Evolutionary conservation across 2,329 filamentous ascomycete species (phyloP).

Genomic region (Neocucurbitaria cava): DNA sequence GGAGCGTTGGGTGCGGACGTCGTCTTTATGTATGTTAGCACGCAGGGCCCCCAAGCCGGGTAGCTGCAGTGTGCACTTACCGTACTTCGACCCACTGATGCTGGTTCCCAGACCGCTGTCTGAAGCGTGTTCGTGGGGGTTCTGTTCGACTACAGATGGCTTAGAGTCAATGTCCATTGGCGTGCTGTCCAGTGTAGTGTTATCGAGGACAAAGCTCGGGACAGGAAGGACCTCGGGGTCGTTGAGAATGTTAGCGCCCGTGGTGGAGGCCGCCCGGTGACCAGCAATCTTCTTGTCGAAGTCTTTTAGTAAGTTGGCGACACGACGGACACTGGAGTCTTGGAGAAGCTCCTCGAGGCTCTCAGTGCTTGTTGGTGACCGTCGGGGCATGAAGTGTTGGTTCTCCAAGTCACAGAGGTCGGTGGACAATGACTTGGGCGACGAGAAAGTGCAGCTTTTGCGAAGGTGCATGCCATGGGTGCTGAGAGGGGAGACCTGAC

Average conservation of each 20-base stretch:
- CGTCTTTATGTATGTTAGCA: conserved; percentile 48
- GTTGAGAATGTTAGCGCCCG: conserved; percentile 51
- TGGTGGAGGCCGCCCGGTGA: conserved; percentile 36
- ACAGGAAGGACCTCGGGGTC: conserved; percentile 58
- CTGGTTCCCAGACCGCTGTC: conserved; percentile 91
- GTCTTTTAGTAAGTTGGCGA: conserved; percentile 52
- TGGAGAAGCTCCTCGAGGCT: conserved; percentile 57
- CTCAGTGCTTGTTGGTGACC: conserved; percentile 58
- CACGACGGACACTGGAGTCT: conserved; percentile 54
- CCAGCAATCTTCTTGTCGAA: conserved; percentile 55
- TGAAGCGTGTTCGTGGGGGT: conserved; percentile 70
- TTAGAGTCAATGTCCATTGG: conserved; percentile 52
- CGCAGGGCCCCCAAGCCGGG: conserved; percentile 21
- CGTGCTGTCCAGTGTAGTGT: conserved; percentile 41
- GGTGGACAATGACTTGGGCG: conserved; percentile 46
- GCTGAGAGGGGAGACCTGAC: conserved; percentile 40
- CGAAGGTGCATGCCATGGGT: conserved; percentile 54
- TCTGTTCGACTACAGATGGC: conserved; percentile 48
- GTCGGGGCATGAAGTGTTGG: conserved; percentile 52
- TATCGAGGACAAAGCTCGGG: conserved; percentile 54
- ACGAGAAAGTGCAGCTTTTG: conserved; percentile 59
- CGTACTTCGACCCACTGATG: conserved; percentile 64
- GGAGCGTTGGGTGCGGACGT: conserved; percentile 34
- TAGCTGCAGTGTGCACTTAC: conserved; percentile 39
- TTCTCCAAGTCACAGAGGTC: conserved; percentile 51